Conservation (phyloP, 1,139 yeast genomes). For the Suhomyces terraborum region DNA sequence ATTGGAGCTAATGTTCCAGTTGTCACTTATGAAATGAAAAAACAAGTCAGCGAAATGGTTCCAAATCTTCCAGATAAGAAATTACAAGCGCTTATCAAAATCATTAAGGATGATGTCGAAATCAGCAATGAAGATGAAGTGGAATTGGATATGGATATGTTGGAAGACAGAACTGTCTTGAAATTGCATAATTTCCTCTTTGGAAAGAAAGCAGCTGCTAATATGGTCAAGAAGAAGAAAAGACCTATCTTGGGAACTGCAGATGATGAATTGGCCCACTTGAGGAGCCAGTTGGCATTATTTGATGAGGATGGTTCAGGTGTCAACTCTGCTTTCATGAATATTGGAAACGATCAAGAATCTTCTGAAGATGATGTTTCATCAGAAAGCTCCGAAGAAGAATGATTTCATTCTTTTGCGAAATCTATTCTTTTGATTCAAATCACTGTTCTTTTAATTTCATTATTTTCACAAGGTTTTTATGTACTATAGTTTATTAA, state of each 20-base stretch:
- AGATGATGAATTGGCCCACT: constrained; percentile 76
- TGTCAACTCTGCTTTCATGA: constrained; percentile 29
- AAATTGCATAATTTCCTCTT: constrained; percentile 81
- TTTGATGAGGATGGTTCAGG: constrained; percentile 46
- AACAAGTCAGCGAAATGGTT: constrained; percentile 86
- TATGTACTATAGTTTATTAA: constrained; percentile 11
- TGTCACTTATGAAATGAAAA: constrained; percentile 94
- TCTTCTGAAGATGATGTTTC: constrained; percentile 41
- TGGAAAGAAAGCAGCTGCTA: constrained; percentile 51
- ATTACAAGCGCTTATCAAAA: constrained; percentile 78
- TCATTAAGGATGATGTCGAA: constrained; percentile 84
- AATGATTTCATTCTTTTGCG: constrained; percentile 29
- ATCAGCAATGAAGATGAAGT: constrained; percentile 79
- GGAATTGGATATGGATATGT: constrained; percentile 92
- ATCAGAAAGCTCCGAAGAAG: constrained; percentile 69
- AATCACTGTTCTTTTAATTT: constrained; percentile 6
- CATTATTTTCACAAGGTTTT: constrained; percentile 7
- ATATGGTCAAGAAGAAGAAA: constrained; percentile 45
- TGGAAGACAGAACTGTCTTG: constrained; percentile 81
- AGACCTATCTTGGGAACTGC: constrained; percentile 61
- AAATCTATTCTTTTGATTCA: background rate
- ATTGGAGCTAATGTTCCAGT: constrained; percentile 34
- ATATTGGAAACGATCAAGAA: constrained; percentile 30
- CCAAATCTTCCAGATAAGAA: constrained; percentile 77
- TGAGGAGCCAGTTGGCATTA: constrained; percentile 79